Evolutionary conservation across 805 yeast species (phyloP), one percentile per base, ranked within the genome.

Genomic region (Candida tibetensis): DNA sequence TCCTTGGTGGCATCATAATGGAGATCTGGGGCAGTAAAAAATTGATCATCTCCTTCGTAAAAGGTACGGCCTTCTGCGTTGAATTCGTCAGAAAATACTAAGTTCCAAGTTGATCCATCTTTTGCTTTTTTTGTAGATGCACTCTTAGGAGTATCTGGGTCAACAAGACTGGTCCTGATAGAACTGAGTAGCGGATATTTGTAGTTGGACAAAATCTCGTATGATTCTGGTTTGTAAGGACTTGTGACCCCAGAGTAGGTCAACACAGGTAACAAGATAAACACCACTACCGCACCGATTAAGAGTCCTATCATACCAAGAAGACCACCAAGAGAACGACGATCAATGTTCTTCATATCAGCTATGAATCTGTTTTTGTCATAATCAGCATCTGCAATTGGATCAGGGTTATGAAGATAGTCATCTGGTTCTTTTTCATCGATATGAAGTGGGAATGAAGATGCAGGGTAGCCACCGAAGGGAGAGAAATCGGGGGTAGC

Each of bases 81-180:
- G 66, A 90, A 90, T 63, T 90, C 97, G 62, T 90, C 97, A 16
- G 91, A 81, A 55, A 90, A 90, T 1, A 85, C 95, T 52, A 90
- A 72, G 10, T 66, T 55, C 95, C 95, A 86, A 12, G 48, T 49
- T 3, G 79, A 71, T 21, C 95, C 95, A 50, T 75, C 79, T 44
- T 53, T 64, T 5, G 83, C 76, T 9, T 54, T 64, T 54, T 74
- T 77, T 1, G 80, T 71, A 29, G 44, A 40, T 0, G 79, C 83
- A 2, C 54, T 53, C 1, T 45, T 29, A 0, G 91, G 93, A 3
- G 93, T 85, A 53, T 85, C 93, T 2, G 79, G 76, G 52, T 85
- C 95, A 12, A 85, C 63, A 32, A 85, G 61, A n/a, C 58, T 44
- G 0, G 83, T 71, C 46, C 93, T 65, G 37, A 84, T 71, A 1